A percentile compares a stretch with the other conserved stretches of the same genome.
These are phyloP conservation scores for Corinectria fuckeliana DNA, from an alignment of 2,329 filamentous ascomycete genomes.

Conservation along the genomic window DNA sequence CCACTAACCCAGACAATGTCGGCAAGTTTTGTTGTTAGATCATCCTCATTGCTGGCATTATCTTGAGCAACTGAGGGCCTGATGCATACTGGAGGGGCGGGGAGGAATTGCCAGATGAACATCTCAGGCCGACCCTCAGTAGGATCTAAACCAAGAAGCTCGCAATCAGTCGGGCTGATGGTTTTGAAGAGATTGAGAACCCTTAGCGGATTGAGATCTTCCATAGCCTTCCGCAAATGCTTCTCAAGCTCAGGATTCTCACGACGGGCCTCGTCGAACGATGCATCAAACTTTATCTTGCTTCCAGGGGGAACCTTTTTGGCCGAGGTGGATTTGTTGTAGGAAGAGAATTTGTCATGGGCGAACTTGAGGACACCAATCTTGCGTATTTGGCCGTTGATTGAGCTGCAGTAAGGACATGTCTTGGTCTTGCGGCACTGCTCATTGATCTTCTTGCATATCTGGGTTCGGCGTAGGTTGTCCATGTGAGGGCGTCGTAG, in stretches of 20 bases:
- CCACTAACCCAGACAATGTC: slow-evolving; percentile 95
- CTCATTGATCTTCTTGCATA: slow-evolving; percentile 87
- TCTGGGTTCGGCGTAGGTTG: slow-evolving; percentile 81
- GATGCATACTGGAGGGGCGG: slow-evolving; percentile 92
- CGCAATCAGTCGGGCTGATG: slow-evolving; percentile 84
- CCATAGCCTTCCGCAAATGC: slow-evolving; percentile 88
- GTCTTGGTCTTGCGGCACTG: slow-evolving; percentile 86
- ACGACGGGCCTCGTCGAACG: slow-evolving; percentile 80
- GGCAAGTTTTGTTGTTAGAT: slow-evolving; percentile 94
- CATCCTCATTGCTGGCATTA: slow-evolving; percentile 91
- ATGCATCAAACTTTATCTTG: slow-evolving; percentile 85
- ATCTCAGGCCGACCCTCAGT: slow-evolving; percentile 90
- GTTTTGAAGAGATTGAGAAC: slow-evolving; percentile 92
- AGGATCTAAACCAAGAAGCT: slow-evolving; percentile 87
- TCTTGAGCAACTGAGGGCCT: slow-evolving; percentile 94
- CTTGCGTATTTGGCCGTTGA: slow-evolving; percentile 94
- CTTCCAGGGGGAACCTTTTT: slow-evolving; percentile 83
- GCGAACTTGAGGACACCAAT: slow-evolving; percentile 90
- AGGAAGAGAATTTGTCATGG: slow-evolving; percentile 90
- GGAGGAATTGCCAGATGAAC: slow-evolving; percentile 97
- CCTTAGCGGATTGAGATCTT: slow-evolving; percentile 89
- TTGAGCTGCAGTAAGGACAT: slow-evolving; percentile 79
- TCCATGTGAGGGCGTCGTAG: slow-evolving; percentile 84
- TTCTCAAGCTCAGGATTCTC: slow-evolving; percentile 86
- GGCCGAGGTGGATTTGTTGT: slow-evolving; percentile 84